Conservation (phyloP, 352 stramenopile species). For the Phytophthora litchii region DNA sequence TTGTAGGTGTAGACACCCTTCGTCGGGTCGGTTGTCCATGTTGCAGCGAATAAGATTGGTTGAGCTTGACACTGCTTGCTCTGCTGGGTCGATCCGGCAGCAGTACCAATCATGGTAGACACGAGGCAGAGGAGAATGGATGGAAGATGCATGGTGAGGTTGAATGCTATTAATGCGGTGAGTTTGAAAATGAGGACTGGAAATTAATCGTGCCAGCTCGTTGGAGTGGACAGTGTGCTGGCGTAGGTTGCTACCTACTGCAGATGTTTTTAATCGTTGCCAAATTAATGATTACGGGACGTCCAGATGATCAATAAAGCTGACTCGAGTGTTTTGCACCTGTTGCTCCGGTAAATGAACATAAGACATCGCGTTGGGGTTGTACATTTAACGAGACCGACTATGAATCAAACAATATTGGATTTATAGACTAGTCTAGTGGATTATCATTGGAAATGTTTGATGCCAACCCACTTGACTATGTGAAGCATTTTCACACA, state of each 20-base stretch:
- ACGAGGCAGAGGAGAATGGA: constrained; percentile 2
- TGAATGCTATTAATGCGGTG: too few relatives aligned
- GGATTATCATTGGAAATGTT: too few relatives aligned
- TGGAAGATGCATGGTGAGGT: constrained; percentile 6
- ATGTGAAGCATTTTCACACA: too few relatives aligned
- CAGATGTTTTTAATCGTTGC: not conserved
- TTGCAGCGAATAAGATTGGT: constrained; percentile 46
- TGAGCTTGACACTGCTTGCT: not conserved
- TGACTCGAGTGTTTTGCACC: not conserved
- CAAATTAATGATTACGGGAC: not conserved
- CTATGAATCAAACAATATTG: too few relatives aligned
- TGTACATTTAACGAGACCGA: too few relatives aligned
- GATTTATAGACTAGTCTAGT: too few relatives aligned
- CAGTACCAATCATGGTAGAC: not conserved
- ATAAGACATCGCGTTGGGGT: too few relatives aligned
- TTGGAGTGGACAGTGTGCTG: not conserved
- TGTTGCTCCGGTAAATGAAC: too few relatives aligned
- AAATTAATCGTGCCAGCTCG: not conserved
- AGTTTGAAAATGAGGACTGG: not conserved
- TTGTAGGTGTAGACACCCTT: constrained; percentile 55
- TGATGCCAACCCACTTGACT: too few relatives aligned
- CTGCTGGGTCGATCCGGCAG: not conserved
- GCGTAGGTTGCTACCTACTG: not conserved
- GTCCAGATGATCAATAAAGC: not conserved
- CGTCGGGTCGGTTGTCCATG: constrained; percentile 51